A percentile compares a stretch with the other conserved stretches of the same genome.
Evolutionary conservation across 31 red algal genomes (phyloP).

Genomic region (Endocladia muricata): DNA sequence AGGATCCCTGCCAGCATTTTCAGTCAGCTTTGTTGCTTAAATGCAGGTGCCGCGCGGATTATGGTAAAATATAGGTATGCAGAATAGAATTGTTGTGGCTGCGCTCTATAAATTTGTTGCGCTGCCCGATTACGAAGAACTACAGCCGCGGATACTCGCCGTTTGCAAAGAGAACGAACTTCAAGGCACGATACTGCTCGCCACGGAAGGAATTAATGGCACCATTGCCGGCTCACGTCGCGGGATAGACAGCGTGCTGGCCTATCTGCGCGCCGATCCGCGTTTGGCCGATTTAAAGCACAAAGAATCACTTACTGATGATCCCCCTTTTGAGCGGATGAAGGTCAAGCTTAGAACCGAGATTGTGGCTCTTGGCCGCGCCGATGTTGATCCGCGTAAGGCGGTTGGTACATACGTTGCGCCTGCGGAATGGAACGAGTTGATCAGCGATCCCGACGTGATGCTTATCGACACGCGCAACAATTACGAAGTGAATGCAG

Average conservation of each 20-base stretch:
- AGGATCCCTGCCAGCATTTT: no score
- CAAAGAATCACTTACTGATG: background rate
- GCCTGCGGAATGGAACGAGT: background rate
- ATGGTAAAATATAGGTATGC: no score
- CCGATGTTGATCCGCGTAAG: background rate
- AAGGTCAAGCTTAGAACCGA: background rate
- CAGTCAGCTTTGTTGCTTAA: no score
- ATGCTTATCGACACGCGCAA: background rate
- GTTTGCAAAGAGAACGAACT: background rate
- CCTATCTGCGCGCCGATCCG: background rate
- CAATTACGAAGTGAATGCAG: background rate
- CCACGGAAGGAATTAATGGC: background rate
- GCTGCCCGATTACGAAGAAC: slow-evolving; percentile 6
- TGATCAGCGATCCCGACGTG: slow-evolving; percentile 3
- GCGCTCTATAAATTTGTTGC: slow-evolving; percentile 3
- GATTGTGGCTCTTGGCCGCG: background rate
- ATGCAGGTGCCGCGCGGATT: no score
- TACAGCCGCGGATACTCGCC: background rate
- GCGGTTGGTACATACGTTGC: background rate
- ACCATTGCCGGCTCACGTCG: background rate
- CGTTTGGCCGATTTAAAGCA: background rate
- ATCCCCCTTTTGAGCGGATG: background rate
- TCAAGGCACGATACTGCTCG: background rate
- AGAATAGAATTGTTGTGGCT: slow-evolving; percentile 14
- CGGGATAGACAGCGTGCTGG: background rate